A percentile compares a stretch with the other conserved stretches of the same genome.
Conservation (phyloP, 352 stramenopile genomes). For the Pythium biforme region DNA sequence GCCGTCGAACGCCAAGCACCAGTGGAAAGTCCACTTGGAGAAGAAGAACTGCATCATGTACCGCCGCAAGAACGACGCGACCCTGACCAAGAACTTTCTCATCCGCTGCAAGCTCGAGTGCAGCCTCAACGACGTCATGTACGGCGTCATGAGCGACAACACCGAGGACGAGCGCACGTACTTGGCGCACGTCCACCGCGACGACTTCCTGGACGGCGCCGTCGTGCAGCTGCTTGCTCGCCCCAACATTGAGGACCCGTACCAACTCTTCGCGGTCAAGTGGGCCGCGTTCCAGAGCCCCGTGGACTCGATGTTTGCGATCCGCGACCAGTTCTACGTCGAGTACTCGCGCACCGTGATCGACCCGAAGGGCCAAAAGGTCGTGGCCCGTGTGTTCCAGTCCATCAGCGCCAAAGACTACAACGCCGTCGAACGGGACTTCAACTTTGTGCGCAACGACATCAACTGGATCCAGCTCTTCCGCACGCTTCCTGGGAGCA, state of each 20-base stretch:
- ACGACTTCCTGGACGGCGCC: slow-evolving; percentile 69
- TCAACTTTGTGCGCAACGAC: slow-evolving; percentile 59
- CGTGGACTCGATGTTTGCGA: slow-evolving; percentile 66
- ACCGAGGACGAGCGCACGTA: slow-evolving; percentile 64
- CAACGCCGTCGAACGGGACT: slow-evolving; percentile 45
- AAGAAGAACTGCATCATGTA: slow-evolving; percentile 79
- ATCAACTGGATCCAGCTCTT: slow-evolving; percentile 59
- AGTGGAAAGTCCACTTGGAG: slow-evolving; percentile 62
- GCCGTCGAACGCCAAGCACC: slow-evolving; percentile 52
- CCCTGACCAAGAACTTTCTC: slow-evolving; percentile 46
- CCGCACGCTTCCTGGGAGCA: slow-evolving; percentile 46
- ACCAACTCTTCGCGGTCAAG: slow-evolving; percentile 74
- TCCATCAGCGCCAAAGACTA: slow-evolving; percentile 54
- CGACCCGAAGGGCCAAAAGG: slow-evolving; percentile 52
- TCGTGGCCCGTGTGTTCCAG: slow-evolving; percentile 61
- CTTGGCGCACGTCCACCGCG: slow-evolving; percentile 65
- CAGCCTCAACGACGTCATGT: slow-evolving; percentile 70
- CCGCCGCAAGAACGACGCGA: slow-evolving; percentile 45
- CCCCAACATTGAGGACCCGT: slow-evolving; percentile 48
- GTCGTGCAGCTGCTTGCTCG: slow-evolving; percentile 66
- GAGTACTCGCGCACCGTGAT: slow-evolving; percentile 62
- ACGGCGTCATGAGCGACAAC: slow-evolving; percentile 54
- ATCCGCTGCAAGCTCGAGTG: slow-evolving; percentile 66
- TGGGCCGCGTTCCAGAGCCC: slow-evolving; percentile 72
- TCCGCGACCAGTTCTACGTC: slow-evolving; percentile 55